A percentile compares a stretch with the other conserved stretches of the same genome.
phyloP scores from a whole-genome alignment of 1,139 yeast species.

The Nakaseomyces uthaithaninus region DNA sequence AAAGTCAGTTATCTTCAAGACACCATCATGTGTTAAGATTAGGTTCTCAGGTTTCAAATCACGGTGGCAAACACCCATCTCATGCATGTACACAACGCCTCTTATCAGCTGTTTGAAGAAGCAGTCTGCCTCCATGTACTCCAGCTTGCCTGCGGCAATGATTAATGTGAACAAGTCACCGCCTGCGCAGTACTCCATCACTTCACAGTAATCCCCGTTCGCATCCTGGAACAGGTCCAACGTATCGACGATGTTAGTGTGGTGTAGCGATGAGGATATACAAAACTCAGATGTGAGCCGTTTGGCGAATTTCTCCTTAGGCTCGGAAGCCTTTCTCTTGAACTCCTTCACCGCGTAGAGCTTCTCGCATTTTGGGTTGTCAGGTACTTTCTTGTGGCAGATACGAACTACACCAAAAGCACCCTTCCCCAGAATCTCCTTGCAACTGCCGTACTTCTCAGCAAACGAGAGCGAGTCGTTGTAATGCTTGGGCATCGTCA shows the following conservation, averaged over 20 bases:
- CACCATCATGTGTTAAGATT: conserved; percentile 69
- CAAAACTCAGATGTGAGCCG: conserved; percentile 79
- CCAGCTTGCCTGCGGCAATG: conserved; percentile 75
- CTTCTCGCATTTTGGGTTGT: conserved; percentile 36
- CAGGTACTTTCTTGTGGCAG: conserved; percentile 40
- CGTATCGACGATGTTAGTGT: conserved; percentile 74
- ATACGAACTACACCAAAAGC: conserved; percentile 79
- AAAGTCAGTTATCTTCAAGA: conserved; percentile 83
- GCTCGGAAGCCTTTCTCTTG: conserved; percentile 48
- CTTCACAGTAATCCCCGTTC: conserved; percentile 89
- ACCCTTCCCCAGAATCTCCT: conserved; percentile 74
- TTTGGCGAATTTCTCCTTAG: conserved; percentile 52
- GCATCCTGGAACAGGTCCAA: conserved; percentile 83
- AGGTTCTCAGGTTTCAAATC: conserved; percentile 93
- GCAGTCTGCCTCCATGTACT: conserved; percentile 86
- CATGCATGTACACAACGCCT: conserved; percentile 94
- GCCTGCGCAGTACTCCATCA: conserved; percentile 93
- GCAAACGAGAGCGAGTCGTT: conserved; percentile 34
- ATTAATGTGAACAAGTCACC: conserved; percentile 88
- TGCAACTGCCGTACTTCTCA: conserved; percentile 67
- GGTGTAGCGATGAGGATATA: conserved; percentile 72
- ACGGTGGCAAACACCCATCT: conserved; percentile 93
- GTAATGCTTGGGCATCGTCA: neutral
- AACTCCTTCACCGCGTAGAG: conserved; percentile 82
- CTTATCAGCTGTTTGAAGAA: conserved; percentile 84